Percentiles rank a stretch among this genome's conserved stretches.
These are phyloP conservation scores for Trichoderma reesei DNA, from an alignment of 495 filamentous ascomycete genomes.

Conservation along the genomic window DNA sequence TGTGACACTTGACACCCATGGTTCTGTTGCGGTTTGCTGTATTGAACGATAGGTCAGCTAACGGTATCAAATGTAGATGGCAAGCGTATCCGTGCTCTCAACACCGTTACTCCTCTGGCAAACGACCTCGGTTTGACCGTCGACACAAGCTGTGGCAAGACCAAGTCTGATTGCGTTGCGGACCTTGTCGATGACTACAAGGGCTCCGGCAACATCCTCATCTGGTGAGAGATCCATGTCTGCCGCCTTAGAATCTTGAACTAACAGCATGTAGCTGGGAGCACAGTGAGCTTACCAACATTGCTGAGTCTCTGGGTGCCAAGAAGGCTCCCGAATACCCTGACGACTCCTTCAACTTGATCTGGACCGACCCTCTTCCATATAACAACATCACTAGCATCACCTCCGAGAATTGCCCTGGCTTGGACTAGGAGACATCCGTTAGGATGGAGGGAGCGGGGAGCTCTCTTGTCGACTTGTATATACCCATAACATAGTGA, in stretches of 20 bases:
- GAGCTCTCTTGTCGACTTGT: not conserved
- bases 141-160: constrained; percentile 37
- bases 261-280: constrained; percentile 35
- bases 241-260: too few relatives aligned
- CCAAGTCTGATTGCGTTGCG: constrained; percentile 37
- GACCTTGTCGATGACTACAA: constrained; percentile 33
- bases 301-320: constrained; percentile 35
- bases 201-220: constrained; percentile 43
- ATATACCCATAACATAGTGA: not conserved
- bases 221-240: constrained; percentile 23
- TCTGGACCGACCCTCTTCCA: constrained; percentile 38
- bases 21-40: not conserved
- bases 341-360: constrained; percentile 32
- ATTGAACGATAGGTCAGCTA: not conserved
- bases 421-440: constrained; percentile 23
- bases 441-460: not conserved
- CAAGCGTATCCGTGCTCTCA: constrained; percentile 36
- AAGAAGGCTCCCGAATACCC: constrained; percentile 20
- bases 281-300: constrained; percentile 38
- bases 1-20: not conserved
- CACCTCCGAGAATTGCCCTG: constrained; percentile 34
- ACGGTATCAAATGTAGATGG: constrained; percentile 29
- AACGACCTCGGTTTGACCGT: constrained; percentile 40
- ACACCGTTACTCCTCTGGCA: constrained; percentile 43
- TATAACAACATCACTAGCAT: constrained; percentile 30